Evolutionary conservation across 345 rosid genomes (phyloP).

Genomic region (Heritiera littoralis): DNA sequence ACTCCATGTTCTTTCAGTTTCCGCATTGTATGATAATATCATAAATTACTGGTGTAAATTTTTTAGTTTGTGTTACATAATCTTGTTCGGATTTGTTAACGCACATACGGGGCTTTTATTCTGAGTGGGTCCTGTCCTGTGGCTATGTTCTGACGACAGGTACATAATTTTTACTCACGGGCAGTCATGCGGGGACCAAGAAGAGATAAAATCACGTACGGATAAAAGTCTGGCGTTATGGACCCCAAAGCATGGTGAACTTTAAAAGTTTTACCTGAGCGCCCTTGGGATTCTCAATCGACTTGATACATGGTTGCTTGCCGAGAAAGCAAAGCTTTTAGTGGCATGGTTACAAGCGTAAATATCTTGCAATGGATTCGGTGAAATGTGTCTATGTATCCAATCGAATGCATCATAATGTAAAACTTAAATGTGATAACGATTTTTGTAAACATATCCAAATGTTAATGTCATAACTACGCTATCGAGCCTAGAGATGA

Average conservation of each 20-base stretch:
- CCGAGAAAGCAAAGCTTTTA: neutral
- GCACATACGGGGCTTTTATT: neutral
- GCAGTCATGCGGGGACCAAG: neutral
- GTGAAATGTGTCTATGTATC: neutral
- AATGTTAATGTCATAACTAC: no score
- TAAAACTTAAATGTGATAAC: no score
- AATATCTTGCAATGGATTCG: neutral
- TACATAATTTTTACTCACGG: neutral
- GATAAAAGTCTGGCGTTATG: neutral
- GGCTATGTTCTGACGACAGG: neutral
- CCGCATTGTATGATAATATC: slow-evolving; percentile 12
- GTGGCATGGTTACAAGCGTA: neutral
- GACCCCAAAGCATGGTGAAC: neutral
- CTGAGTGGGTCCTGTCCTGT: neutral
- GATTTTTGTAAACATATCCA: no score
- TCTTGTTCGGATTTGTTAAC: neutral
- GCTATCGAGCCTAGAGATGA: no score
- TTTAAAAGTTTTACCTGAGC: neutral
- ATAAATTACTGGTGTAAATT: neutral
- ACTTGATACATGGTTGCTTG: neutral
- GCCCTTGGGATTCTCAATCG: neutral
- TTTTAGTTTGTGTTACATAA: neutral
- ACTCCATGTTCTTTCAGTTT: slow-evolving; percentile 16
- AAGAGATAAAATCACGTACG: neutral
- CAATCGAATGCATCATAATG: no score